Evolutionary conservation across 768 basidiomycete genomes (phyloP).

Genomic region (Trametes meyenii): DNA sequence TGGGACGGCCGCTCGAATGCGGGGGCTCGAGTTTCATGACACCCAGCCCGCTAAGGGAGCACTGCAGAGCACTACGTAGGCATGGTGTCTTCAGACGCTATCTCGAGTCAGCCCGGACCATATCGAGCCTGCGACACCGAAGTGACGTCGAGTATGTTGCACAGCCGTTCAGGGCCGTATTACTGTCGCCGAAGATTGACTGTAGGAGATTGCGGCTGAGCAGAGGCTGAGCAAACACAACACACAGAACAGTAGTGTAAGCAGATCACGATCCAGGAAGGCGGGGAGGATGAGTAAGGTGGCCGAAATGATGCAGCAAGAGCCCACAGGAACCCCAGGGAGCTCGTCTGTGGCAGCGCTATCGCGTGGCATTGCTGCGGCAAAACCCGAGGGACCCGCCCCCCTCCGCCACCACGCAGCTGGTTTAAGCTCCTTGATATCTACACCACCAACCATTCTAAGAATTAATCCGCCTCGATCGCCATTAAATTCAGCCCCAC

Average conservation of each 20-base stretch:
- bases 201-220: conserved; percentile 1
- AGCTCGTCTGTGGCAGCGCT: background rate
- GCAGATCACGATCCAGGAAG: background rate
- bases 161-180: background rate
- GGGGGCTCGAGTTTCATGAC: no score
- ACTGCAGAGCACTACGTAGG: no score
- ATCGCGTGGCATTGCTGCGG: background rate
- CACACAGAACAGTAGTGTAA: background rate
- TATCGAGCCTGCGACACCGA: background rate
- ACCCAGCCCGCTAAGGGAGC: no score
- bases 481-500: no score
- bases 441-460: no score
- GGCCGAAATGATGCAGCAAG: background rate
- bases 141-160: background rate
- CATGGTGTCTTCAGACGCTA: no score
- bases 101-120: no score
- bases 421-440: no score
- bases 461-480: no score
- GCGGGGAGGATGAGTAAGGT: conserved; percentile 2
- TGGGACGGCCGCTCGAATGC: no score
- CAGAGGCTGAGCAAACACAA: background rate
- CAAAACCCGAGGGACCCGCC: no score
- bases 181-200: background rate
- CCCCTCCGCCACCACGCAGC: no score
- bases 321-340: background rate